Evolutionary conservation across 108 stramenopile genomes (phyloP).

Genomic region (Heterococcus sp.): DNA sequence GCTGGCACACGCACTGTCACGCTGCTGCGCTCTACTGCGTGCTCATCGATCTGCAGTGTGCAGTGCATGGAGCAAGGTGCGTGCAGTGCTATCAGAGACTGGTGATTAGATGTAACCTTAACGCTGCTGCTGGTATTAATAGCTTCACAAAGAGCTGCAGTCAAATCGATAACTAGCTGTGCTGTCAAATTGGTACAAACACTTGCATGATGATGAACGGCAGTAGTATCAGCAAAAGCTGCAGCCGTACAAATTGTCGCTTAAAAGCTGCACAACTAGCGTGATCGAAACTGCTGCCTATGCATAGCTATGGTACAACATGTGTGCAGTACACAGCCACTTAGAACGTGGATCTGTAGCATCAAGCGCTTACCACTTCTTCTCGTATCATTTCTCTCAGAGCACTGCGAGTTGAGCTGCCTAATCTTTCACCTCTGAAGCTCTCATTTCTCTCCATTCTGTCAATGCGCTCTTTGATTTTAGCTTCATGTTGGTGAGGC

Average conservation of each 20-base stretch:
- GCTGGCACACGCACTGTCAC: constrained; percentile 97
- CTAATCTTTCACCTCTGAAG: neutral
- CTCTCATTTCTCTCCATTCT: neutral
- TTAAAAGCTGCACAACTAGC: too few species aligned
- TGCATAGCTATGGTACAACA: too few species aligned
- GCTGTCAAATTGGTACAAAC: neutral
- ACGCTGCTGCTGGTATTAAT: neutral
- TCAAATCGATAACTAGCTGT: neutral
- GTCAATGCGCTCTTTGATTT: neutral
- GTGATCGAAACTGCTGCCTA: too few species aligned
- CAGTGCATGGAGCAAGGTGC: neutral
- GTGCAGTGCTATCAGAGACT: neutral
- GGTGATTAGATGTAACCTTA: neutral
- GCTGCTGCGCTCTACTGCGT: constrained; percentile 37
- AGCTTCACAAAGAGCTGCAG: neutral
- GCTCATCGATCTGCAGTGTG: constrained; percentile 27
- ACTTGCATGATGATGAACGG: neutral
- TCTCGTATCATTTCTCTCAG: neutral
- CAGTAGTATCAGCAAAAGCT: too few species aligned
- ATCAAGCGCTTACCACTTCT: neutral
- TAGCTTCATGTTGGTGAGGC: neutral
- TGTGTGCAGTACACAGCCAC: too few species aligned
- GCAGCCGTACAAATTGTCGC: too few species aligned
- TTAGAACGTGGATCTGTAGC: too few species aligned
- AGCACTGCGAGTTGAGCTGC: neutral